Evolutionary conservation across 495 filamentous ascomycete genomes (phyloP), one percentile per base, ranked within the genome.

Genomic region (Penicillium cataractarum): DNA sequence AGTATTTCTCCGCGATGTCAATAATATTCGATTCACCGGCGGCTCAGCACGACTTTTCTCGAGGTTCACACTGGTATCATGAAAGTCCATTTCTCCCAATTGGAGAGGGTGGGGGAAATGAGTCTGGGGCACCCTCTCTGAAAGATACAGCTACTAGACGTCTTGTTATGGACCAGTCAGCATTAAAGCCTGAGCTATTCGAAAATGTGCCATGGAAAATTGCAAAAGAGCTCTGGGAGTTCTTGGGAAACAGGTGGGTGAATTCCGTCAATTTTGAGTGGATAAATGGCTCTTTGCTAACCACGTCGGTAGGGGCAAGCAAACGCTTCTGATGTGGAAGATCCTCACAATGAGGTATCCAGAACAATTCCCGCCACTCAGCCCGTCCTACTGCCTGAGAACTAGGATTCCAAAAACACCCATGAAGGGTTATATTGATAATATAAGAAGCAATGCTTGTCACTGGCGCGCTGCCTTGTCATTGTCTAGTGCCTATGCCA

Each of bases 271-370:
- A 44, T 10, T 6, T 27, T 22, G 19, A 33, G 4, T 9, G 21
- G 4, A 5, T 24, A 9, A 53, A 3, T 27, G 40, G 22, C 21
- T 49, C 35, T 15, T 29, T 4, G 13, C 39, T 68, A 60, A 68
- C 44, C 10, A 13, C 3, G 17, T 31, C 37, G 42, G 12, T 32
- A 81, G 79, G 53, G 64, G 70, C 6, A 80, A 79, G 33, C 65
- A 67, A 40, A 80, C 78, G 17, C 27, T 77, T 13, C 60, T 77
- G 26, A 76, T 77, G 74, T 82, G 79, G 79, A 80, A 76, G 44
- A 62, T 82, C n/a, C 68, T 80, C 42, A 64, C 70, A 9, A 73
- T 61, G 12, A 61, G 53, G 13, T 80, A 80, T 58, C 74, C 77
- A 5, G n/a, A 35, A 8, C 37, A 78, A 29, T 80, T 80, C 19